A percentile compares a stretch with the other conserved stretches of the same genome.
Evolutionary conservation across 108 stramenopile genomes (phyloP).

Genomic region (Pseudonitzschia multiseries): DNA sequence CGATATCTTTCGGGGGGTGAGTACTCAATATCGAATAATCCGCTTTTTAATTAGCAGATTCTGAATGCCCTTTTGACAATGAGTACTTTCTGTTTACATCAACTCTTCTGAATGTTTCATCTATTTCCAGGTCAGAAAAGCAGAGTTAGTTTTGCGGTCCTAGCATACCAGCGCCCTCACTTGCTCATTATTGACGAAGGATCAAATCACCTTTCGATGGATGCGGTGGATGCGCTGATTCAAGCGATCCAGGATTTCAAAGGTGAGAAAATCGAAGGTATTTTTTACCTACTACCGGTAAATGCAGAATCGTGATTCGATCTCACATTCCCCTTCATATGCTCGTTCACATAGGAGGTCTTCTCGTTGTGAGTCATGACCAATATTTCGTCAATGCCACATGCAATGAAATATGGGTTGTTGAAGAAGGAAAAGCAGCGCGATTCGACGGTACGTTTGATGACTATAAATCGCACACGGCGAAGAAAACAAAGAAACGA

Average conservation of each 20-base stretch:
- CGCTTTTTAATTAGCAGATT: neutral
- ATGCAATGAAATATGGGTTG: conserved; percentile 85
- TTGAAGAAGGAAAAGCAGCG: conserved; percentile 66
- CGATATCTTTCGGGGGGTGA: conserved; percentile 94
- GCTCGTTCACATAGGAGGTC: conserved; percentile 66
- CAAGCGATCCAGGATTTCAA: conserved; percentile 83
- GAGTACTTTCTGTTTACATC: neutral
- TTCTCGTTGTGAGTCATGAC: conserved; percentile 96
- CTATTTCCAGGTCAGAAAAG: conserved; percentile 48
- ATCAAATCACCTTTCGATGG: conserved; percentile 95
- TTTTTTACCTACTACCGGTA: neutral
- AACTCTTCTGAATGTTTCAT: neutral
- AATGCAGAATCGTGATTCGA: neutral
- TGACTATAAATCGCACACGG: conserved; percentile 80
- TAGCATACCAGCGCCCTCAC: conserved; percentile 94
- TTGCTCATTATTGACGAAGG: conserved; percentile 97
- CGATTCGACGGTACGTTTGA: conserved; percentile 78
- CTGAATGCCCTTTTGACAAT: too few relatives aligned
- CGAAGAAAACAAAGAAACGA: conserved; percentile 72
- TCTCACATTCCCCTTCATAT: neutral
- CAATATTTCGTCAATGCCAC: conserved; percentile 84
- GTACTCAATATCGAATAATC: neutral
- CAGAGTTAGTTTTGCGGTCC: conserved; percentile 93
- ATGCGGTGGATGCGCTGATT: conserved; percentile 95
- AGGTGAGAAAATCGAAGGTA: conserved; percentile 1